Evolutionary conservation across 257 asterid species (phyloP).

Genomic region (Plantago elongata): DNA sequence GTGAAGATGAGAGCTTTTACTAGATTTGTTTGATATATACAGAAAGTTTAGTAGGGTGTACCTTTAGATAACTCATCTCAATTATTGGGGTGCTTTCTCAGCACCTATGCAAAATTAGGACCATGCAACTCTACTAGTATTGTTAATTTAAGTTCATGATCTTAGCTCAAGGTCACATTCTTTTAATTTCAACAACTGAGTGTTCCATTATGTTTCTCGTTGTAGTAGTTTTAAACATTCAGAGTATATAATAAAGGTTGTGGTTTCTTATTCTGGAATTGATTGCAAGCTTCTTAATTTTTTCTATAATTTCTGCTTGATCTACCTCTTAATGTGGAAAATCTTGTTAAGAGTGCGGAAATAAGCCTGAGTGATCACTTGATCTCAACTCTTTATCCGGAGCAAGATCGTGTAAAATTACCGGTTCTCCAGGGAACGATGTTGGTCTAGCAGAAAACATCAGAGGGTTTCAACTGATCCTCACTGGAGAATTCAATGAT

Average conservation of each 20-base stretch:
- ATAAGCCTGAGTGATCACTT: no score
- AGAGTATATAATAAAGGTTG: no score
- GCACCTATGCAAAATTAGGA: conserved; percentile 32
- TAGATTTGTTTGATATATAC: conserved; percentile 14
- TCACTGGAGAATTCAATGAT: conserved; percentile 4
- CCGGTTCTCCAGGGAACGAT: conserved; percentile 6
- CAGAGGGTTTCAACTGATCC: conserved; percentile 17
- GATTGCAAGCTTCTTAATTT: no score
- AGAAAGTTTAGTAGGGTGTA: conserved; percentile 5
- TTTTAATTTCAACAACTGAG: conserved; percentile 22
- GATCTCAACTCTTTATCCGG: no score
- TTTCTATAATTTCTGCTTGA: no score
- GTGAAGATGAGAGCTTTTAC: conserved; percentile 18
- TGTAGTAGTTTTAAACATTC: no score
- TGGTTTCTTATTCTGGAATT: no score
- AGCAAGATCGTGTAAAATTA: not conserved
- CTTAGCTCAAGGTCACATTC: conserved; percentile 53
- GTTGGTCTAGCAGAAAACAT: conserved; percentile 20
- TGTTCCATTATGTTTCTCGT: conserved; percentile 16
- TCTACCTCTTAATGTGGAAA: no score
- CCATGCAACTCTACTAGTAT: conserved; percentile 12
- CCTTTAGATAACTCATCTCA: conserved; percentile 10
- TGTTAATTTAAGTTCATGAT: conserved; percentile 28
- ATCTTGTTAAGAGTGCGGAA: no score
- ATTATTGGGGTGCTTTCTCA: conserved; percentile 31